phyloP scores from a whole-genome alignment of 2,329 filamentous ascomycete species.

The Fusarium sp. region DNA sequence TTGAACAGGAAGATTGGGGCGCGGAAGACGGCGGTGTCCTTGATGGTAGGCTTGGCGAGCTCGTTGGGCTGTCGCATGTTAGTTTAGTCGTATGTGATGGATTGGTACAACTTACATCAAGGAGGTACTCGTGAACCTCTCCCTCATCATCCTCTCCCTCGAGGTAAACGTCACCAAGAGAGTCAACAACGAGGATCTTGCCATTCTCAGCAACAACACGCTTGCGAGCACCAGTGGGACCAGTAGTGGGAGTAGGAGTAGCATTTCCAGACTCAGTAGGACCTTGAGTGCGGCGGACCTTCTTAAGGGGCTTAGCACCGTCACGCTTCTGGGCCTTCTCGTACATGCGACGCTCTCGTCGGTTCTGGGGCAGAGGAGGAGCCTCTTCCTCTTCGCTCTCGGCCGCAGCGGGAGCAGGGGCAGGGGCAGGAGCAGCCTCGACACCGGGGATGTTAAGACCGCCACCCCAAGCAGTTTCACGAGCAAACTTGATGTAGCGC shows the following conservation, averaged over 20 bases:
- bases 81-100: not conserved
- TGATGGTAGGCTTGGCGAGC: slow-evolving; percentile 79
- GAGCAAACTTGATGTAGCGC: slow-evolving; percentile 89
- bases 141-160: slow-evolving; percentile 92
- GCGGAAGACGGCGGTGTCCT: slow-evolving; percentile 84
- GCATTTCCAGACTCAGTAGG: slow-evolving; percentile 56
- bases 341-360: slow-evolving; percentile 87
- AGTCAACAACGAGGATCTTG: slow-evolving; percentile 93
- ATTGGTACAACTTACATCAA: slow-evolving; percentile 75
- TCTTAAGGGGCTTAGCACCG: slow-evolving; percentile 64
- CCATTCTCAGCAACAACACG: slow-evolving; percentile 93
- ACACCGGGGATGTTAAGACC: slow-evolving; percentile 78
- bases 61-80: slow-evolving; percentile 74
- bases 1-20: slow-evolving; percentile 80
- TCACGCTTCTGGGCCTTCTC: slow-evolving; percentile 84
- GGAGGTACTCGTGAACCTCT: slow-evolving; percentile 81
- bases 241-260: slow-evolving; percentile 59
- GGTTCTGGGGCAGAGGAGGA: slow-evolving; percentile 73
- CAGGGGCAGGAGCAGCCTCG: slow-evolving; percentile 58
- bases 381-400: slow-evolving; percentile 62
- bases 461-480: slow-evolving; percentile 90
- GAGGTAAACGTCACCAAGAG: slow-evolving; percentile 91
- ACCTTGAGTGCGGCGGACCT: slow-evolving; percentile 52
- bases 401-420: slow-evolving; percentile 57
- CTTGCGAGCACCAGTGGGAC: slow-evolving; percentile 81